Evolutionary conservation across 2,329 filamentous ascomycete genomes (phyloP).

Genomic region (Fusarium tuaranense): DNA sequence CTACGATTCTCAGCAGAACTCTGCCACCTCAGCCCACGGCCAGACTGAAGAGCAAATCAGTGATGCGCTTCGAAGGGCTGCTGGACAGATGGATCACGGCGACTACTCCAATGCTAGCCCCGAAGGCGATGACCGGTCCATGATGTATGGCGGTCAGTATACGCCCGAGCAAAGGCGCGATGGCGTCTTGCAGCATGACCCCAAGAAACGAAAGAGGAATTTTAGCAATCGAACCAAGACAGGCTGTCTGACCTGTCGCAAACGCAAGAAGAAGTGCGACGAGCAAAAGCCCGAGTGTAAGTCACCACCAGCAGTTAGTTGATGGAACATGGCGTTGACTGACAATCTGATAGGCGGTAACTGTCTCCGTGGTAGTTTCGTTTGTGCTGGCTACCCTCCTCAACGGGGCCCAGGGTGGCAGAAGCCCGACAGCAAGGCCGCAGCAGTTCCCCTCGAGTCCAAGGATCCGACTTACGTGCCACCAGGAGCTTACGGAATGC

Average conservation of each 20-base stretch:
- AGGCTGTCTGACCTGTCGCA: slow-evolving; percentile 90
- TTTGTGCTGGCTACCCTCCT: slow-evolving; percentile 91
- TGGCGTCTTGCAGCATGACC: slow-evolving; percentile 66
- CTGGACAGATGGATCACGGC: slow-evolving; percentile 59
- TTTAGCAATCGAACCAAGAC: slow-evolving; percentile 98
- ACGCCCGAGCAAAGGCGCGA: slow-evolving; percentile 62
- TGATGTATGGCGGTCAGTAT: slow-evolving; percentile 58
- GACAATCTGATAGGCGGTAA: slow-evolving; percentile 75
- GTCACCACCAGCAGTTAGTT: slow-evolving; percentile 48
- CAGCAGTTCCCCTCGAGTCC: slow-evolving; percentile 81
- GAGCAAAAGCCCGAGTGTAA: slow-evolving; percentile 93
- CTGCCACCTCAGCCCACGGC: slow-evolving; percentile 57
- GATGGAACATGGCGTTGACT: slow-evolving; percentile 23
- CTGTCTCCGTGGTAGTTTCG: slow-evolving; percentile 88
- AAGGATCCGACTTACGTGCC: slow-evolving; percentile 78
- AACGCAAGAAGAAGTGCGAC: slow-evolving; percentile 97
- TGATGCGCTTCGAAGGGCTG: slow-evolving; percentile 58
- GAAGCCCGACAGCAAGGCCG: slow-evolving; percentile 78
- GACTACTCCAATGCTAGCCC: slow-evolving; percentile 67
- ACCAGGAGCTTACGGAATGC: slow-evolving; percentile 72
- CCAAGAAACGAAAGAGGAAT: slow-evolving; percentile 79
- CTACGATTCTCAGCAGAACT: slow-evolving; percentile 61
- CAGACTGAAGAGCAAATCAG: slow-evolving; percentile 64
- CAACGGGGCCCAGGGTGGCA: slow-evolving; percentile 79
- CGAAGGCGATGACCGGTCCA: slow-evolving; percentile 63